These are phyloP conservation scores for Canariomyces notabilis DNA, from an alignment of 2,329 filamentous ascomycete genomes.

Conservation along the genomic window DNA sequence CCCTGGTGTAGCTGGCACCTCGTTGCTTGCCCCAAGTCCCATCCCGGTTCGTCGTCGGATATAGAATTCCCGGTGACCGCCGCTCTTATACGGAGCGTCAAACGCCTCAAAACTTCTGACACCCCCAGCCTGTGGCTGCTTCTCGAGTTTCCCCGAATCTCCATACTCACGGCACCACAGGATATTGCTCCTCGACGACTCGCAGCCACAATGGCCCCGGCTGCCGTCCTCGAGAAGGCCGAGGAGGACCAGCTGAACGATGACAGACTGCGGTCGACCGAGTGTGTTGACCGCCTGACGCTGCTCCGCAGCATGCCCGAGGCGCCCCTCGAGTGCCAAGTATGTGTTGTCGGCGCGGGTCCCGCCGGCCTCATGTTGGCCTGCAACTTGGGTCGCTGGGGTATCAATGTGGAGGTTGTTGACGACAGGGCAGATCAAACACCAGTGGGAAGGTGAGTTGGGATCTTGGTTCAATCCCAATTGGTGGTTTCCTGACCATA, in stretches of 20 bases:
- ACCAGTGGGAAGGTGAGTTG: constrained; percentile 53
- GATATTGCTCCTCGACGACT: constrained; percentile 1
- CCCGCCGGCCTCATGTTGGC: constrained; percentile 54
- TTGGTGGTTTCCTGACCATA: constrained; percentile 5
- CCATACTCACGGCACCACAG: not conserved
- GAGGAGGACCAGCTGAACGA: constrained; percentile 30
- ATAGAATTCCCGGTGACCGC: not conserved
- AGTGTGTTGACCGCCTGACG: constrained; percentile 42
- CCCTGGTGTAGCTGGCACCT: no score
- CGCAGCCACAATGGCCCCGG: constrained; percentile 32
- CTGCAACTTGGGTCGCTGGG: constrained; percentile 56
- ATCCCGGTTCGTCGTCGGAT: no score
- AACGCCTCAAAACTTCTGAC: no score
- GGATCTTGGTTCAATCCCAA: not conserved
- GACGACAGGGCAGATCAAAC: constrained; percentile 67
- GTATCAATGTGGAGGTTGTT: constrained; percentile 59
- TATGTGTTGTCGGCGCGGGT: constrained; percentile 50
- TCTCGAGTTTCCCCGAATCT: not conserved
- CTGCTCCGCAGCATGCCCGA: constrained; percentile 45
- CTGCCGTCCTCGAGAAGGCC: constrained; percentile 33
- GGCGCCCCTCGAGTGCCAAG: constrained; percentile 36
- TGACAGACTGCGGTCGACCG: constrained; percentile 29
- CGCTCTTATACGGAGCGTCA: no score
- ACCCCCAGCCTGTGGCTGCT: not conserved
- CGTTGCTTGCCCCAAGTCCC: no score